Evolutionary conservation across 345 rosid genomes (phyloP), one percentile per base, ranked within the genome.

Genomic region (Firmiana major): DNA sequence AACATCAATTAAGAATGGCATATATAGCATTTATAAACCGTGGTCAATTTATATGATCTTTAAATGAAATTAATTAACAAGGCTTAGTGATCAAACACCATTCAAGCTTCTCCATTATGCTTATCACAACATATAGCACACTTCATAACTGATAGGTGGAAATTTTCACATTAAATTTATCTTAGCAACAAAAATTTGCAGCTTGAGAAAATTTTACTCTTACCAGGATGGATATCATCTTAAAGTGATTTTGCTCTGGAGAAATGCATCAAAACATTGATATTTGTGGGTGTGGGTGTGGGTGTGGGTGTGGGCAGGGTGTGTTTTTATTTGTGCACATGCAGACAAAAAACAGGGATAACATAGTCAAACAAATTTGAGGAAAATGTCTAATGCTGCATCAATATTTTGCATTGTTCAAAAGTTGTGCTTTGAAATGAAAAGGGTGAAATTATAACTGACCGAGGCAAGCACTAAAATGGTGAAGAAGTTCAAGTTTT

Each of bases 381-480:
- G n/a, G 21, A 49, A 28, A 51, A 28, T 13, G 1, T 28, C 26
- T 49, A 49, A 49, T 31, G 16, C 40, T 51, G 45, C 38, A 71
- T 71, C 72, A 42, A 28, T 16, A 28, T 28, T 49, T 70, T 17
- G 62, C 40, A 8, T 59, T 43, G 38, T 16, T 22, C 16, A 36
- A 38, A 7, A 38, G 22, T 57, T 22, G 34, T 13, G 75, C 75
- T 7, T 22, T 43, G 58, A 63, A 48, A 54, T 63, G 36, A 65
- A 63, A 22, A 17, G 28, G 64, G 45, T 3, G 21, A 48, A 12
- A 13, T 15, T 48, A 48, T 1, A 13, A 48, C 99, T 90, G 26
- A 96, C 99, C 85, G 98, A 96, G 81, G 99, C 99, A 80, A 96
- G 98, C 76, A 92, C 85, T 80, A 96, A 87, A 79, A 96, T 92